Percentiles rank a stretch among this genome's conserved stretches.
phyloP scores from a whole-genome alignment of 495 filamentous ascomycete genomes.

The Achaetomiella virescens region DNA sequence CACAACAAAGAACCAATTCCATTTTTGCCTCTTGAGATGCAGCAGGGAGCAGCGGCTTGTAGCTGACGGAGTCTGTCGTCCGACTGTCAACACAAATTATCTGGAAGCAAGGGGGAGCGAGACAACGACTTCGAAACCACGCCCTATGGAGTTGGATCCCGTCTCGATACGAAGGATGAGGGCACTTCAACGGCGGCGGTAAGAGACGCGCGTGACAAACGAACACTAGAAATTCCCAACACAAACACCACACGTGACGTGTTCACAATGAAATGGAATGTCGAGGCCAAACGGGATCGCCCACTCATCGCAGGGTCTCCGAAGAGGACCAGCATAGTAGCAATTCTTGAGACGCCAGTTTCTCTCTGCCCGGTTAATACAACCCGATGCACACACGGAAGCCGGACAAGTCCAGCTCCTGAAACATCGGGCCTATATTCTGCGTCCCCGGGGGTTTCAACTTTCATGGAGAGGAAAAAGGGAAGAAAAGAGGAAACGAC shows the following conservation, averaged over 20 bases:
- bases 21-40: background rate
- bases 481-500: slow-evolving; percentile 3
- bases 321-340: slow-evolving; percentile 28
- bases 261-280: slow-evolving; percentile 23
- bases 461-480: slow-evolving; percentile 39
- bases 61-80: too few species aligned
- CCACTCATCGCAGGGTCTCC: slow-evolving; percentile 28
- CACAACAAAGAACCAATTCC: background rate
- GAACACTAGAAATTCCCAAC: too few species aligned
- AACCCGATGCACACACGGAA: slow-evolving; percentile 38
- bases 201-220: too few species aligned
- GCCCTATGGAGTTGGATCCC: too few species aligned
- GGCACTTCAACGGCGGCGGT: too few species aligned
- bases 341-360: slow-evolving; percentile 47
- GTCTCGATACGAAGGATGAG: too few species aligned
- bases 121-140: too few species aligned
- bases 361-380: slow-evolving; percentile 44
- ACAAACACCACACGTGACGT: background rate
- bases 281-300: slow-evolving; percentile 49
- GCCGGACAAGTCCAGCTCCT: slow-evolving; percentile 4
- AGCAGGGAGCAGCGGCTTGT: background rate
- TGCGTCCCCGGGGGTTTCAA: slow-evolving; percentile 39
- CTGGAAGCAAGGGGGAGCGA: too few species aligned
- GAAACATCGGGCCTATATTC: slow-evolving; percentile 39
- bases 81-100: too few species aligned